A percentile compares a stretch with the other conserved stretches of the same genome.
Evolutionary conservation across 2,329 filamentous ascomycete species (phyloP).

Genomic region (Fusarium sororula): DNA sequence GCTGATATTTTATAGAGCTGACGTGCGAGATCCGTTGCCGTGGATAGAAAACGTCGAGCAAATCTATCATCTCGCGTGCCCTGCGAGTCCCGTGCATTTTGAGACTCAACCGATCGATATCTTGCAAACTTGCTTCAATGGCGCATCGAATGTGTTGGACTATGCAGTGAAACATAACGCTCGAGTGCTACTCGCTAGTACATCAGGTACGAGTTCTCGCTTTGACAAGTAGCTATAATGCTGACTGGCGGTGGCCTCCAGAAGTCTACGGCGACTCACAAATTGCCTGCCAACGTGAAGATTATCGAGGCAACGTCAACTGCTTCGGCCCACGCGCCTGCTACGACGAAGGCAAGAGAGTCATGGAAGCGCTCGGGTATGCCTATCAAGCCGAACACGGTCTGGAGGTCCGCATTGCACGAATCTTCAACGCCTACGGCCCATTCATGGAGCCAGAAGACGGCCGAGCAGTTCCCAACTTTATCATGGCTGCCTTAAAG

Average conservation of each 20-base stretch:
- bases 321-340: conserved; percentile 52
- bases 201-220: conserved; percentile 5
- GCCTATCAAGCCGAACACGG: conserved; percentile 32
- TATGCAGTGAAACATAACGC: conserved; percentile 31
- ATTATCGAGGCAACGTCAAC: conserved; percentile 53
- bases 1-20: not conserved
- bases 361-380: conserved; percentile 50
- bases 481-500: conserved; percentile 28
- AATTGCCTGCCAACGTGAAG: conserved; percentile 26
- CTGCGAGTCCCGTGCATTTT: conserved; percentile 30
- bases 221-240: accelerated
- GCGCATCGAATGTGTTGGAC: conserved; percentile 26
- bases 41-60: conserved; percentile 25
- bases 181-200: conserved; percentile 24
- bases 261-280: conserved; percentile 34
- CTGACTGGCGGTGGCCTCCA: not conserved
- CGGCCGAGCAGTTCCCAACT: conserved; percentile 31
- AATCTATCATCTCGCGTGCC: conserved; percentile 35
- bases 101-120: conserved; percentile 32
- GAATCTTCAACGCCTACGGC: conserved; percentile 35
- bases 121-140: conserved; percentile 32
- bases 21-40: conserved; percentile 27
- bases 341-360: conserved; percentile 54
- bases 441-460: conserved; percentile 23
- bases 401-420: conserved; percentile 35